phyloP scores from a whole-genome alignment of 2,329 filamentous ascomycete species.

The Pyricularia grisea region DNA sequence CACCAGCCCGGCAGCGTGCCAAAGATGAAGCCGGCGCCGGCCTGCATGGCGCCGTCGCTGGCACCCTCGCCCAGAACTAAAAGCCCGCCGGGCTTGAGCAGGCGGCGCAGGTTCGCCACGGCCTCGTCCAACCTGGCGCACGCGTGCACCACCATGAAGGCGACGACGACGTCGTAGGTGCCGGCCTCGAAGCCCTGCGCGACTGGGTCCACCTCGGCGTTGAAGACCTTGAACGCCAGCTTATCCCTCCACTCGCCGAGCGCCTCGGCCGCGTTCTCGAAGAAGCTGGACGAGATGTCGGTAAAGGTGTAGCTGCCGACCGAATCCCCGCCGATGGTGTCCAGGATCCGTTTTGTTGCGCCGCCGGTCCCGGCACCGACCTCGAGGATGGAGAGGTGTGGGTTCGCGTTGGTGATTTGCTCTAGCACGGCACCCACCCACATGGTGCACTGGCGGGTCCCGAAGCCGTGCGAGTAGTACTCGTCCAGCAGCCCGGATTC shows the following conservation, averaged over 20 bases:
- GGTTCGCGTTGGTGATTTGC: conserved; percentile 18
- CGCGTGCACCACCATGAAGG: conserved; percentile 26
- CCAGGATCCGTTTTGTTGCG: conserved; percentile 23
- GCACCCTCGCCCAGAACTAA: conserved; percentile 18
- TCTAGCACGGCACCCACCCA: background rate
- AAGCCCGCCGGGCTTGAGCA: conserved; percentile 28
- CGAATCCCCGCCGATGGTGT: conserved; percentile 12
- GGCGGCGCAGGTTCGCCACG: conserved; percentile 20
- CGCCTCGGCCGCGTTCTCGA: conserved; percentile 18
- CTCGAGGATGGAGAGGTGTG: conserved; percentile 24
- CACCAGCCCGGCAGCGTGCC: conserved; percentile 12
- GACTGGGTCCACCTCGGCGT: conserved; percentile 20
- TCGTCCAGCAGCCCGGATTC: conserved; percentile 21
- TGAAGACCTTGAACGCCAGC: conserved; percentile 20
- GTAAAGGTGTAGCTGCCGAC: conserved; percentile 13
- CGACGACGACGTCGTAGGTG: conserved; percentile 26
- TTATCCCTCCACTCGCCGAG: conserved; percentile 13
- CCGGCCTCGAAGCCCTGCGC: conserved; percentile 22
- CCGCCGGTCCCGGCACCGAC: conserved; percentile 23
- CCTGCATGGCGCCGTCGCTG: background rate
- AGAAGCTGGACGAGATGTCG: conserved; percentile 16
- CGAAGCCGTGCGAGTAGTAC: conserved; percentile 19
- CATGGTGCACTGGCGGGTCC: background rate
- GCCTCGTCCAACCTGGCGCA: conserved; percentile 18
- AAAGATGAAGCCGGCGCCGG: conserved; percentile 3